Evolutionary conservation across 257 asterid genomes (phyloP).

Genomic region (Nicotiana sylvestris): DNA sequence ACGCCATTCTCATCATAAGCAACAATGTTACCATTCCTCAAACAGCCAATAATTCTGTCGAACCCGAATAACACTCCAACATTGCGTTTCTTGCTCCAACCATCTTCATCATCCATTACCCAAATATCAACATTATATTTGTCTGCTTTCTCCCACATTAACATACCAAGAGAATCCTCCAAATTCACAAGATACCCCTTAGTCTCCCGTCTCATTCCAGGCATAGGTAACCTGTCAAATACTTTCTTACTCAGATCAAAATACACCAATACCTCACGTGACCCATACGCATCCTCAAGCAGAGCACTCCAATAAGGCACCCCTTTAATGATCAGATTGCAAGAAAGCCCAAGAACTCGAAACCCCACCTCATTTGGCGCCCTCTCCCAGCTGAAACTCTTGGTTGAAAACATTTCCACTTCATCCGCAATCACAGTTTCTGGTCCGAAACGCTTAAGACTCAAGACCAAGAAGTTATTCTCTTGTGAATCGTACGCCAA

Average conservation of each 20-base stretch:
- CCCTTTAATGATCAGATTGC: neutral
- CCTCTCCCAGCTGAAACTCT: neutral
- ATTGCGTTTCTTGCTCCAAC: slow-evolving; percentile 12
- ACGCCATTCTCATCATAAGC: neutral
- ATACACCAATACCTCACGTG: neutral
- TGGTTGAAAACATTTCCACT: neutral
- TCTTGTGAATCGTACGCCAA: neutral
- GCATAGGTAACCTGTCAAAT: neutral
- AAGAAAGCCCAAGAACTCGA: neutral
- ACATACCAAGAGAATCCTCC: slow-evolving; percentile 10
- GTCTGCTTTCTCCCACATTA: neutral
- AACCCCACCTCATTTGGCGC: neutral
- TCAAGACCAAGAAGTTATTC: neutral
- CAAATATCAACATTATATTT: slow-evolving; percentile 8
- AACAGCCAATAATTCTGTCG: slow-evolving; percentile 7
- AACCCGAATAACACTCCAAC: neutral
- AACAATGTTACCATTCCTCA: slow-evolving; percentile 12
- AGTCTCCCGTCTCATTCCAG: neutral
- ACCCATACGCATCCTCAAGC: neutral
- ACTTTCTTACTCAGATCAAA: neutral
- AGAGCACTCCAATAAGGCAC: neutral
- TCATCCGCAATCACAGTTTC: neutral
- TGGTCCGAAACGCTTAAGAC: neutral
- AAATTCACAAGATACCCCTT: neutral
- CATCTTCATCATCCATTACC: slow-evolving; percentile 6